These are phyloP conservation scores for Anisodus acutangulus DNA, from an alignment of 257 asterid species.

Conservation along the genomic window DNA sequence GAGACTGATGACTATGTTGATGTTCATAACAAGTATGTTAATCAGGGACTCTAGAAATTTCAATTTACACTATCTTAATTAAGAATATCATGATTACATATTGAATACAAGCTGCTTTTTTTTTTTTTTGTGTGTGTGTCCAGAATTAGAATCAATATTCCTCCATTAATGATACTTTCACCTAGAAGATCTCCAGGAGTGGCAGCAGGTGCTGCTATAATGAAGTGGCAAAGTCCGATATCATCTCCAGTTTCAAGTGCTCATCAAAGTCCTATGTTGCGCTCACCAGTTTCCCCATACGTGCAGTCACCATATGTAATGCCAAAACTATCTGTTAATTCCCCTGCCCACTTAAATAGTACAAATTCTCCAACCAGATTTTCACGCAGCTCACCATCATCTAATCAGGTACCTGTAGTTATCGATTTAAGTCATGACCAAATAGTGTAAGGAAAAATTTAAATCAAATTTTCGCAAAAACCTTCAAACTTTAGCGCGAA, in stretches of 20 bases:
- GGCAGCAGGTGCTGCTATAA: conserved; percentile 21
- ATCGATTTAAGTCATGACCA: background rate
- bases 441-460: background rate
- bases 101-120: background rate
- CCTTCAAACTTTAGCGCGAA: no score
- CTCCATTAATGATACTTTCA: conserved; percentile 43
- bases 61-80: background rate
- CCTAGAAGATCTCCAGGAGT: conserved; percentile 50
- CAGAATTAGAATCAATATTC: conserved; percentile 61
- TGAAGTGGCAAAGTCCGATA: conserved; percentile 39
- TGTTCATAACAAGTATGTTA: conserved; percentile 56
- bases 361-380: conserved; percentile 39
- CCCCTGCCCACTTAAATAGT: conserved; percentile 35
- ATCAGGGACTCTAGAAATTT: background rate
- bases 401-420: conserved; percentile 42
- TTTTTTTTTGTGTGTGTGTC: background rate
- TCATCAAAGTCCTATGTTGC: conserved; percentile 45
- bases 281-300: conserved; percentile 49
- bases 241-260: conserved; percentile 40
- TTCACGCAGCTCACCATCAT: conserved; percentile 36
- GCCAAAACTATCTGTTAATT: conserved; percentile 34
- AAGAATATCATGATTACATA: background rate
- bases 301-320: conserved; percentile 37
- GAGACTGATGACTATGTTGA: conserved; percentile 71
- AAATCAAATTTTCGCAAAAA: no score